Base-by-base conservation (phyloP, 768 basidiomycete species). In the Naganishia onofrii region DNA sequence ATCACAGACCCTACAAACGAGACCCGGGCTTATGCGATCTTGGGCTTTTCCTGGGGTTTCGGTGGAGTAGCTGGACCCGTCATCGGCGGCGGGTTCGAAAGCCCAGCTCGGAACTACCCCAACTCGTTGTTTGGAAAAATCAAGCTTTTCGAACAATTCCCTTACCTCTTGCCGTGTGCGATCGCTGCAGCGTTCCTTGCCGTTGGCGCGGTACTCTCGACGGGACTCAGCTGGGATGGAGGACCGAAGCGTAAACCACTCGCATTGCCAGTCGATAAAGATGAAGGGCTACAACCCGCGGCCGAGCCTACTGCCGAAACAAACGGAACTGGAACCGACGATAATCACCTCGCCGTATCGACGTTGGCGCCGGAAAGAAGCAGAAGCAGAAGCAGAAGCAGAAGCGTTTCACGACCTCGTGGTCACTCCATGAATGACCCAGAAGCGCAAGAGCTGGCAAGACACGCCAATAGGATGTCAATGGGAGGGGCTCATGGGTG, bases 1-100 rank as follows among this genome's bases (percentile, higher is more conserved):
- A 85, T 99, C 69, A 94, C 96, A 0, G 94, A 98, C 80, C 83
- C 88, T 32, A 90, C 88, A 64, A 99, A 99, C 80, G 94, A 97
- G 81, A 90, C 90, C 9, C 8, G 42, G 15, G 42, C 42, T 10
- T 42, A 42, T 15, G 42, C 42, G 13, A 42, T 42, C 13, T 42
- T 42, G 42, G 66, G 23, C 32, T 36, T 36, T 52, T 51, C 48
- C 23, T 51, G 19, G n/a, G 23, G 53, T 42, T 32, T 34, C 23
- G 51, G 51, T 34, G 67, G 34, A 51, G 55, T 65, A 52, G 34
- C 63, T 29, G 58, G 90, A 90, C 73, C 92, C 91, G 83, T 86
- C 86, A 34, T 82, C 21, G 81, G 81, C 31, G 81, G 81, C 26
- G 76, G 80, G 0, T 81, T 81, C 32, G 81, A 82, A 56, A 79